A percentile compares a stretch with the other conserved stretches of the same genome.
phyloP scores from a whole-genome alignment of 176 grass and related monocot genomes.

The Lolium multiflorum region DNA sequence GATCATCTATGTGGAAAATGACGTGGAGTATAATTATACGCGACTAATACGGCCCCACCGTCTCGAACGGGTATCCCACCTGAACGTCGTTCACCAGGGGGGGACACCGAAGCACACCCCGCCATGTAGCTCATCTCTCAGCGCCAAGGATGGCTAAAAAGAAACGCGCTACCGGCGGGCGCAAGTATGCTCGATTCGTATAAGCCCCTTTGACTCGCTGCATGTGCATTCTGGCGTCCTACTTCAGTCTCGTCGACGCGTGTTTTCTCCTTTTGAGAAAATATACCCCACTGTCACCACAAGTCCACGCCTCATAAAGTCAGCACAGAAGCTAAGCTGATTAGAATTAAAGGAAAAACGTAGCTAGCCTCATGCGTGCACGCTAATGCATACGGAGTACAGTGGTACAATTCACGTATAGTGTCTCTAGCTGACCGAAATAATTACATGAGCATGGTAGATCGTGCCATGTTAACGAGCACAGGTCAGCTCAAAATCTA shows the following conservation, averaged over 20 bases:
- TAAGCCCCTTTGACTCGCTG: slow-evolving; percentile 27
- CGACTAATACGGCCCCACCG: no score
- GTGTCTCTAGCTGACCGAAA: neutral
- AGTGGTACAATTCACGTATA: neutral
- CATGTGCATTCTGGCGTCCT: slow-evolving; percentile 6
- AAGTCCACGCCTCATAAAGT: slow-evolving; percentile 30
- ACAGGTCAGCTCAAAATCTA: slow-evolving; percentile 19
- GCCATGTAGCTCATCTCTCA: no score
- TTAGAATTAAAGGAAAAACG: neutral
- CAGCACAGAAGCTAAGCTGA: slow-evolving; percentile 19
- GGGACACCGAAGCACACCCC: no score
- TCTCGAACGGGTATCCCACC: no score
- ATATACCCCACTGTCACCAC: neutral
- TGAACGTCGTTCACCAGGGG: no score
- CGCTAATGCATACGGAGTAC: neutral
- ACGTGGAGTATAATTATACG: no score
- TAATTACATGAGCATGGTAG: neutral
- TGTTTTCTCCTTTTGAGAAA: slow-evolving; percentile 30
- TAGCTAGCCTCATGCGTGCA: slow-evolving; percentile 39
- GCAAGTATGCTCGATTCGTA: neutral
- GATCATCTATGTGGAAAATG: no score
- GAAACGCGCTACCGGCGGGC: no score
- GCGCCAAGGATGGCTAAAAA: no score
- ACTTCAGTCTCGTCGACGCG: slow-evolving; percentile 4
- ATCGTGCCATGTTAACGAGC: slow-evolving; percentile 10